A percentile compares a stretch with the other conserved stretches of the same genome.
Conservation (phyloP, 441 rosid species). For the Adansonia grandidieri region DNA sequence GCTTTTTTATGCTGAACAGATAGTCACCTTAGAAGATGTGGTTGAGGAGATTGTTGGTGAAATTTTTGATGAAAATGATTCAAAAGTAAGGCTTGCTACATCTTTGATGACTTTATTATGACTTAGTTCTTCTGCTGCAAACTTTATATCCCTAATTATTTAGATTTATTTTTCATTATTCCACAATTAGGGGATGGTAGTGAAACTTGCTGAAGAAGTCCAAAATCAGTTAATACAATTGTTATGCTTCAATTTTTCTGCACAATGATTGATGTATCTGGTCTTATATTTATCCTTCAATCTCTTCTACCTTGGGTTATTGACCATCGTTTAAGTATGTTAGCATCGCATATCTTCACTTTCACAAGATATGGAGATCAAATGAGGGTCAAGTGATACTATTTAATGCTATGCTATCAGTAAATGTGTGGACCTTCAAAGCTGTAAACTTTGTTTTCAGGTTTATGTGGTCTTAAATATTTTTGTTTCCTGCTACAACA, state of each 20-base stretch:
- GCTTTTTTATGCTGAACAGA: conserved; percentile 47
- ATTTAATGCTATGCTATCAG: not conserved
- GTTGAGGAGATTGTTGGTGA: conserved; percentile 99
- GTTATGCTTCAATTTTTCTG: not conserved
- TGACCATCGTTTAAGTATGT: too few relatives aligned
- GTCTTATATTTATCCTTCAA: not conserved
- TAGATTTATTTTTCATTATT: not conserved
- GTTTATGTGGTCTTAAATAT: not conserved
- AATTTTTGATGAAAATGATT: conserved; percentile 97
- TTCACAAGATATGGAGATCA: not conserved
- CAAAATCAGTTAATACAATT: not conserved
- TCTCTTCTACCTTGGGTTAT: not conserved
- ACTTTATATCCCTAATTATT: not conserved
- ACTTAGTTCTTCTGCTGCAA: not conserved
- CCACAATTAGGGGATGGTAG: not conserved
- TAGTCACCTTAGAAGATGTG: conserved; percentile 93
- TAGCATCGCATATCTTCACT: not conserved
- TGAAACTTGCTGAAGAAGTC: conserved; percentile 10
- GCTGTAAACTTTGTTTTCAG: not conserved
- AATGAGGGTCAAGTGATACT: not conserved
- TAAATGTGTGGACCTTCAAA: not conserved
- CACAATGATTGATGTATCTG: not conserved
- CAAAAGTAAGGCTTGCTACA: conserved; percentile 60
- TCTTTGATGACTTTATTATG: not conserved
- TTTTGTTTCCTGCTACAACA: conserved; percentile 30